phyloP scores from a whole-genome alignment of 805 yeast genomes.

The Ogataea ramenticola region DNA sequence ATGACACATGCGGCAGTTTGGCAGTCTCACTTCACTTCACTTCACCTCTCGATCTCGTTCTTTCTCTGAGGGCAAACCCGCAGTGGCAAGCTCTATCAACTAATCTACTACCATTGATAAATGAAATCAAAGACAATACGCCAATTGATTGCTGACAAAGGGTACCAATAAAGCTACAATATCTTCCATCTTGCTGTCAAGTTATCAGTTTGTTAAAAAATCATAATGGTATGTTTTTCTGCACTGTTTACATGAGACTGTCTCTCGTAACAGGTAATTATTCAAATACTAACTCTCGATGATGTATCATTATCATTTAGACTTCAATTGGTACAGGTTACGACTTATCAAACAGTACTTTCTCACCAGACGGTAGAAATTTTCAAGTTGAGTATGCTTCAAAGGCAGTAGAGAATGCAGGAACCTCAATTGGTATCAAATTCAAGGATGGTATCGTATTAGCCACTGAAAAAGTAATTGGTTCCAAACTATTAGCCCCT shows the following conservation, averaged over 20 bases:
- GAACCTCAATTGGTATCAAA: conserved; percentile 89
- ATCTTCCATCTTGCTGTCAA: too few relatives aligned
- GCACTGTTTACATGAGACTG: too few relatives aligned
- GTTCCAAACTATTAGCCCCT: conserved; percentile 83
- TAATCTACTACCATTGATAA: too few relatives aligned
- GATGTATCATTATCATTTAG: conserved; percentile 8
- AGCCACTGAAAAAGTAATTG: conserved; percentile 90
- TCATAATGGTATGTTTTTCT: background rate
- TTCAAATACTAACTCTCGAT: too few relatives aligned
- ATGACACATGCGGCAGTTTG: background rate
- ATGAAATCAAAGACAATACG: too few relatives aligned
- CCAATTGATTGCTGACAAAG: too few relatives aligned
- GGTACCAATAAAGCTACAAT: too few relatives aligned
- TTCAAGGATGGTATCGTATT: conserved; percentile 92
- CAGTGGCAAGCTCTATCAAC: background rate
- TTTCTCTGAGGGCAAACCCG: background rate
- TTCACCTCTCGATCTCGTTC: too few relatives aligned
- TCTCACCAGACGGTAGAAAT: conserved; percentile 88
- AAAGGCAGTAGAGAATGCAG: conserved; percentile 96
- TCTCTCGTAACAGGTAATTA: too few relatives aligned
- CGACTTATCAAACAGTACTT: conserved; percentile 95
- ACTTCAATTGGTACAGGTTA: conserved; percentile 98
- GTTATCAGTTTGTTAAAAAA: too few relatives aligned
- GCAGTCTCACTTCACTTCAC: background rate
- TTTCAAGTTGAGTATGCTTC: conserved; percentile 98